Evolutionary conservation across 176 grass and related monocot genomes (phyloP).

Genomic region (Ampelocalamus luodianensis): DNA sequence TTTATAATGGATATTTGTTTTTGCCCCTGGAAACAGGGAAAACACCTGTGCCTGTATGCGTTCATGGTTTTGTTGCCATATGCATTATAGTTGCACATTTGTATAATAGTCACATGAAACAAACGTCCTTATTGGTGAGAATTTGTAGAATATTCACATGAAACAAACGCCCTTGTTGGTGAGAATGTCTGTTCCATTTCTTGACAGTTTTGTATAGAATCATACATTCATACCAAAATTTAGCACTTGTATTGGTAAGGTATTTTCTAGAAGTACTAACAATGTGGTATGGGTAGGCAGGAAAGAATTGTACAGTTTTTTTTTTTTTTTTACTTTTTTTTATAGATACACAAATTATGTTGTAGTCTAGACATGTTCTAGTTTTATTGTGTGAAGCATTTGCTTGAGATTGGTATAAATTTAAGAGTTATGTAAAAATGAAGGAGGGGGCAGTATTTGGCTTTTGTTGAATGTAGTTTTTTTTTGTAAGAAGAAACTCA

Average conservation of each 20-base stretch:
- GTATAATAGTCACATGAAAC: background rate
- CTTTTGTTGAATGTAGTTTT: background rate
- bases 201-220: background rate
- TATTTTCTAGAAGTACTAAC: background rate
- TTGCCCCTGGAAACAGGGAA: background rate
- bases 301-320: background rate
- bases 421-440: background rate
- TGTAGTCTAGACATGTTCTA: background rate
- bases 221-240: background rate
- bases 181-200: background rate
- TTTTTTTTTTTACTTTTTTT: background rate
- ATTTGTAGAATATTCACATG: no score
- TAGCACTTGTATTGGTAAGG: background rate
- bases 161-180: no score
- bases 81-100: background rate
- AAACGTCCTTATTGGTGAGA: background rate
- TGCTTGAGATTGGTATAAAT: background rate
- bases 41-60: background rate
- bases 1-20: background rate
- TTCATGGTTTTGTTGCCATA: constrained; percentile 11
- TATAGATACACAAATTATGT: constrained; percentile 1
- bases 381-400: background rate
- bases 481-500: background rate
- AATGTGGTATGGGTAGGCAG: background rate
- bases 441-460: background rate